Evolutionary conservation across 1,139 yeast species (phyloP).

Genomic region (Zygoascus hellenicus): DNA sequence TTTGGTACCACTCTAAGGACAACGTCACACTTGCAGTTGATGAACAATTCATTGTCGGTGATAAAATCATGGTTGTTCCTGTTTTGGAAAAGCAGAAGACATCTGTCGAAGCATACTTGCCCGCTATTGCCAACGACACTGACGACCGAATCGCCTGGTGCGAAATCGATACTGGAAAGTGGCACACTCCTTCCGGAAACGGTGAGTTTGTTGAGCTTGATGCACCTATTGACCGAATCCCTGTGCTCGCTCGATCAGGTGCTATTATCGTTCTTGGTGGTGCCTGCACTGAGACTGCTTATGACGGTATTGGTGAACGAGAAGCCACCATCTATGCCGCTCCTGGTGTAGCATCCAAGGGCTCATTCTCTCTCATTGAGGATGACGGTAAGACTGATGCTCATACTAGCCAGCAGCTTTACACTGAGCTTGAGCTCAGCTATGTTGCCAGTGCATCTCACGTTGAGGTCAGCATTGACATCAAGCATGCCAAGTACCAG

Average conservation of each 20-base stretch:
- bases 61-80: slow-evolving; percentile 18
- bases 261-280: slow-evolving; percentile 13
- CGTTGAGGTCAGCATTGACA: slow-evolving; percentile 1
- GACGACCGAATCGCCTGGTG: slow-evolving; percentile 12
- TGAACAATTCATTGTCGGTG: slow-evolving; percentile 20
- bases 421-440: slow-evolving; percentile 8
- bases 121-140: slow-evolving; percentile 13
- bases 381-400: slow-evolving; percentile 13
- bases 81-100: slow-evolving; percentile 17
- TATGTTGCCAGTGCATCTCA: slow-evolving; percentile 8
- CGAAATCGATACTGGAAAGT: slow-evolving; percentile 13
- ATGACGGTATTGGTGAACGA: slow-evolving; percentile 11
- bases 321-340: slow-evolving; percentile 9
- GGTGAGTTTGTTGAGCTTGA: slow-evolving; percentile 10
- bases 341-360: slow-evolving; percentile 5
- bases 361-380: slow-evolving; percentile 12
- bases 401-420: slow-evolving; percentile 8
- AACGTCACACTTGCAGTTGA: slow-evolving; percentile 14
- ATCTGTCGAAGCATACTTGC: slow-evolving; percentile 31
- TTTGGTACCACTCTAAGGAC: slow-evolving; percentile 20
- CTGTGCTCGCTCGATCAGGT: slow-evolving; percentile 13
- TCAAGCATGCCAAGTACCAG: slow-evolving; percentile 5
- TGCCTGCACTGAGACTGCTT: slow-evolving; percentile 9
- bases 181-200: slow-evolving; percentile 11
- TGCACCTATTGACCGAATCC: slow-evolving; percentile 13